Percentiles rank a stretch among this genome's conserved stretches.
Evolutionary conservation across 2,329 filamentous ascomycete genomes (phyloP).

Genomic region (Nothophoma quercina): DNA sequence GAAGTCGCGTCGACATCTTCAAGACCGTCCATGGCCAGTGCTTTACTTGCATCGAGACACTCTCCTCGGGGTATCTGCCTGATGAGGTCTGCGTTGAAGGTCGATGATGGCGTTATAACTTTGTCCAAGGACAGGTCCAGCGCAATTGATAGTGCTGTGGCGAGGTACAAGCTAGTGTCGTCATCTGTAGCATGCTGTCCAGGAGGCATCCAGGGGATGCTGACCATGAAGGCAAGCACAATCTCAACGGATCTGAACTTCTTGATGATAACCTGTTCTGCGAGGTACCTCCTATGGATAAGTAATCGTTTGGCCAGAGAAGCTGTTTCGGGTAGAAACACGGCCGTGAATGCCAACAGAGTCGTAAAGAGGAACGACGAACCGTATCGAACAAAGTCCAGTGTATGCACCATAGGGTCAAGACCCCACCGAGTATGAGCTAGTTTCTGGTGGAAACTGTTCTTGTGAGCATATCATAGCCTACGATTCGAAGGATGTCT

Average conservation of each 20-base stretch:
- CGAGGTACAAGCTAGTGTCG: conserved; percentile 75
- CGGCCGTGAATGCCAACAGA: conserved; percentile 71
- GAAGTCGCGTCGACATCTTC: conserved; percentile 67
- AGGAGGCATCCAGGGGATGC: conserved; percentile 77
- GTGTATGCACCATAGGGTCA: conserved; percentile 71
- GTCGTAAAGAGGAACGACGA: conserved; percentile 77
- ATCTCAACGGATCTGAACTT: conserved; percentile 76
- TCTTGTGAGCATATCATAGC: background rate
- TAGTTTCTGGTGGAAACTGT: conserved; percentile 72
- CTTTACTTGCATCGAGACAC: conserved; percentile 71
- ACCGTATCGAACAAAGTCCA: conserved; percentile 69
- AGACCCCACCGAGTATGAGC: conserved; percentile 78
- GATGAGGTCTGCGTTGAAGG: conserved; percentile 55
- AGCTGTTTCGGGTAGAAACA: conserved; percentile 70
- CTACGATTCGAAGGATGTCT: conserved; percentile 33
- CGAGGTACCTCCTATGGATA: conserved; percentile 69
- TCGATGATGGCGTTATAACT: conserved; percentile 65
- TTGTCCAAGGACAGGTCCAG: conserved; percentile 76
- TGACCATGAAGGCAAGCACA: conserved; percentile 76
- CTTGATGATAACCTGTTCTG: conserved; percentile 66
- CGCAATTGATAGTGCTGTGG: conserved; percentile 73
- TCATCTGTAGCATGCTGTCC: conserved; percentile 73
- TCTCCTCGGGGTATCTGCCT: conserved; percentile 68
- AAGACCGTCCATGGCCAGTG: conserved; percentile 73
- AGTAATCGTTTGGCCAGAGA: conserved; percentile 72